phyloP scores from a whole-genome alignment of 192 early-diverging fungal species.

The Coemansia sp. region DNA sequence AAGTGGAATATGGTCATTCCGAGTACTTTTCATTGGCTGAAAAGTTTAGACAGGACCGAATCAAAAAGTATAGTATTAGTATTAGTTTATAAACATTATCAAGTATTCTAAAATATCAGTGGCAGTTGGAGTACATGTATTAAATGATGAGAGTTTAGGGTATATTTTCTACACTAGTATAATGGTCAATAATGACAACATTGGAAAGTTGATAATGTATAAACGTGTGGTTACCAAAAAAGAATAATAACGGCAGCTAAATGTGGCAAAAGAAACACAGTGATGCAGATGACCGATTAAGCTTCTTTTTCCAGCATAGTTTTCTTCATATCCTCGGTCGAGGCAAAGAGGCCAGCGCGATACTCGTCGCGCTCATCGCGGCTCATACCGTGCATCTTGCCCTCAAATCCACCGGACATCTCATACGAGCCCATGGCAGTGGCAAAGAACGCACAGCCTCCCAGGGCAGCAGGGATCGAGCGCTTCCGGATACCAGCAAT shows the following conservation, averaged over 20 bases:
- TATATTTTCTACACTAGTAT: no score
- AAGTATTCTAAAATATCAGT: no score
- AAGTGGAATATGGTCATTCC: no score
- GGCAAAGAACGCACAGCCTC: slow-evolving; percentile 64
- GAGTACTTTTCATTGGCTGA: no score
- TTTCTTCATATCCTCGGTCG: slow-evolving; percentile 46
- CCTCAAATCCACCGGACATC: slow-evolving; percentile 56
- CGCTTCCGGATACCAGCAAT: slow-evolving; percentile 63
- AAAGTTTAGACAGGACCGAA: no score
- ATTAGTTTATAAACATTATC: no score
- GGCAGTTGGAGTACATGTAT: no score
- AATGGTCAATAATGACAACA: no score
- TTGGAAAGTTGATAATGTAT: not conserved
- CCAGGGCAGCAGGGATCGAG: slow-evolving; percentile 64
- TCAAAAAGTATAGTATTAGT: no score
- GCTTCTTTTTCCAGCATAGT: not conserved
- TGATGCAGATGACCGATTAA: not conserved
- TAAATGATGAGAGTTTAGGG: no score
- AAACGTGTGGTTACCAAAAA: not conserved
- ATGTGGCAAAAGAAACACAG: not conserved
- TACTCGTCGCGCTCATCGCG: slow-evolving; percentile 50
- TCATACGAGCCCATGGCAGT: slow-evolving; percentile 68
- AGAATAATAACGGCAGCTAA: not conserved
- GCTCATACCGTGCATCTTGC: slow-evolving; percentile 42
- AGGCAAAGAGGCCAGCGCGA: slow-evolving; percentile 46